These are phyloP conservation scores for Aquilaria yunnanensis DNA, from an alignment of 345 rosid genomes.

Conservation along the genomic window DNA sequence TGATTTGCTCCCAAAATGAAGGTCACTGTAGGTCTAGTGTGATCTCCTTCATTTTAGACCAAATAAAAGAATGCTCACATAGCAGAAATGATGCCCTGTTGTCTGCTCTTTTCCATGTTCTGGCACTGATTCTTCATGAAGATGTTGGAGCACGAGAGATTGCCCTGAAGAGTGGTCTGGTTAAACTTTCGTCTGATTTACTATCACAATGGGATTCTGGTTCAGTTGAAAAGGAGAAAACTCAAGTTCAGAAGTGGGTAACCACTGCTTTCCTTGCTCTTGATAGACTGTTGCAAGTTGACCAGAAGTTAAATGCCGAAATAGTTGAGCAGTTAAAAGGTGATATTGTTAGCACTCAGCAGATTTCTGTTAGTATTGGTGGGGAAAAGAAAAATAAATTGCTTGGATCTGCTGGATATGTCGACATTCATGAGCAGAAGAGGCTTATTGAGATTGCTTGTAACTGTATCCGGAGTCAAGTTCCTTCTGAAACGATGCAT, in stretches of 20 bases:
- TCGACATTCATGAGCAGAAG: conserved; percentile 61
- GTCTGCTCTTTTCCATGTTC: conserved; percentile 75
- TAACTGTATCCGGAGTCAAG: conserved; percentile 60
- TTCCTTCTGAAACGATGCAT: conserved; percentile 90
- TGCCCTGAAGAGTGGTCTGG: conserved; percentile 65
- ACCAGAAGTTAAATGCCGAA: conserved; percentile 71
- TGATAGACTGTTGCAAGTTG: conserved; percentile 84
- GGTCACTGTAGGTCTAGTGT: conserved; percentile 80
- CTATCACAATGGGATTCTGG: conserved; percentile 74
- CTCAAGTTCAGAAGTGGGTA: conserved; percentile 81
- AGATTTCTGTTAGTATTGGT: conserved; percentile 43
- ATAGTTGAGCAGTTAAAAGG: conserved; percentile 64
- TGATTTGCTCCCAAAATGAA: conserved; percentile 80
- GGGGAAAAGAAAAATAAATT: conserved; percentile 65
- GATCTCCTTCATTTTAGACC: conserved; percentile 66
- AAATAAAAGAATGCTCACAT: conserved; percentile 57
- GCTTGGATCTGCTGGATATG: conserved; percentile 42
- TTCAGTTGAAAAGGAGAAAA: conserved; percentile 39
- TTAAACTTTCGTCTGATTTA: conserved; percentile 61
- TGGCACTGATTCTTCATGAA: conserved; percentile 88
- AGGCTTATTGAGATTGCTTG: conserved; percentile 86
- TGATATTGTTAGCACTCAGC: conserved; percentile 35
- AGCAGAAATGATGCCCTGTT: conserved; percentile 43
- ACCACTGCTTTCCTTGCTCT: conserved; percentile 91
- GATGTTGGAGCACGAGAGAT: conserved; percentile 82